Conservation (phyloP, 805 yeast species). For the Teunomyces funiuensis region DNA sequence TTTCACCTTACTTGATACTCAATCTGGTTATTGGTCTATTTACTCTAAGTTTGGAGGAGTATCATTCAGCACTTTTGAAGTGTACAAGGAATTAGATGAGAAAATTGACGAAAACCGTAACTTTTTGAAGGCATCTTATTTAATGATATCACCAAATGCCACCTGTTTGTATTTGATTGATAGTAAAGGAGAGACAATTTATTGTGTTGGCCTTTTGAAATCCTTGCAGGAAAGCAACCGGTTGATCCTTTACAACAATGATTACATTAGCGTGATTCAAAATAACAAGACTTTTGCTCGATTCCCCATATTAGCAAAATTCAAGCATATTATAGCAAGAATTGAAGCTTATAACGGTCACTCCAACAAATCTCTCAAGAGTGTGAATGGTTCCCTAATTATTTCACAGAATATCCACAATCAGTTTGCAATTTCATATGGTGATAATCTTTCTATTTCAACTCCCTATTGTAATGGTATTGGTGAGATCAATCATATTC, state of each 20-base stretch:
- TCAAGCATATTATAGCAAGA: conserved; percentile 25
- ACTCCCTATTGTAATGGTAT: conserved; percentile 26
- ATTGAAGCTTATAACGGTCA: conserved; percentile 22
- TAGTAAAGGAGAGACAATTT: conserved; percentile 18
- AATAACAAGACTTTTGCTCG: conserved; percentile 19
- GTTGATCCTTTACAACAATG: conserved; percentile 23
- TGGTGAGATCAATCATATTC: conserved; percentile 28
- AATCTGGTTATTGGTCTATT: conserved; percentile 30
- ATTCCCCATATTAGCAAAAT: conserved; percentile 32
- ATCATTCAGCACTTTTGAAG: conserved; percentile 26
- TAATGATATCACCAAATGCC: conserved; percentile 29
- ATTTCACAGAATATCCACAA: conserved; percentile 20
- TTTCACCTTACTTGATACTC: conserved; percentile 20
- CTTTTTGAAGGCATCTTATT: conserved; percentile 25
- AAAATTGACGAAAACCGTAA: conserved; percentile 15
- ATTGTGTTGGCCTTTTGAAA: conserved; percentile 21
- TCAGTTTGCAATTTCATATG: conserved; percentile 31
- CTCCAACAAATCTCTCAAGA: conserved; percentile 14
- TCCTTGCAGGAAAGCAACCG: conserved; percentile 2
- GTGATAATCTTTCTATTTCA: conserved; percentile 27
- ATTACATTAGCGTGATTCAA: conserved; percentile 25
- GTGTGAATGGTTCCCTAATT: conserved; percentile 22
- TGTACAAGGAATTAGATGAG: conserved; percentile 21
- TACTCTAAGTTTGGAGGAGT: conserved; percentile 35
- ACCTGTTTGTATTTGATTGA: conserved; percentile 16